Base-by-base conservation (phyloP, 345 rosid genomes). In the Erucastrum elatum region DNA sequence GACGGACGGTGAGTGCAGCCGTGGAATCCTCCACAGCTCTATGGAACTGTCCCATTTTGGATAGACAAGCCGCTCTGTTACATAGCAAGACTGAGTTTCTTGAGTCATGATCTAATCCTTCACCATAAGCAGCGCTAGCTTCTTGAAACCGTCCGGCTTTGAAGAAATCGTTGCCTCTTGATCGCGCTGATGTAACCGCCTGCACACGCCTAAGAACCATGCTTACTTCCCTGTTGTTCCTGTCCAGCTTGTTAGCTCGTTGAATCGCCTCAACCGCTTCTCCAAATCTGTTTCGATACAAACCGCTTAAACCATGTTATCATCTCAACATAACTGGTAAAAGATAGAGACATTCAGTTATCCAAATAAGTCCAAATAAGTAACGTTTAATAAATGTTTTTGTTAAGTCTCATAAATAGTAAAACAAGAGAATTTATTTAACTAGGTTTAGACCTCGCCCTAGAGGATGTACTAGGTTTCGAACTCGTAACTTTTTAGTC, bases 21-120 rank as follows among this genome's bases (percentile, higher is more conserved):
- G 78, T 86, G 80, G 94, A 88, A 62, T 92, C 97, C 63, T 92
- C 95, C 0, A 90, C 33, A 0, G 94, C 97, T 66, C 85, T 88
- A 62, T 92, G 90, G 49, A 61, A 84, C 60, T 88, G 87, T n/a
- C 94, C 87, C 11, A 90, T 86, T 79, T 90, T 94, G 35, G 87
- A 85, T 1, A 87, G 81, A 65, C 95, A 90, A 34, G 97, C 91
- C 0, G 98, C 97, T 80, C 96, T 81, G 80, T 94, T 94, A 84
- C 97, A 88, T 35, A 92, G 44, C 84, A 94, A 81, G 6, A 94
- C 84, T 0, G 98, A 90, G 87, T 94, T 94, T 84, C 71, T 82
- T 5, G 86, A 87, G 34, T 94, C 98, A 11, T 82, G 86, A 41
- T 90, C 90, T 0, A 94, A 84, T 5, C 98, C 98, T 56, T 91